phyloP scores from a whole-genome alignment of 2,329 filamentous ascomycete species.

The Sphaerulina populicola region DNA sequence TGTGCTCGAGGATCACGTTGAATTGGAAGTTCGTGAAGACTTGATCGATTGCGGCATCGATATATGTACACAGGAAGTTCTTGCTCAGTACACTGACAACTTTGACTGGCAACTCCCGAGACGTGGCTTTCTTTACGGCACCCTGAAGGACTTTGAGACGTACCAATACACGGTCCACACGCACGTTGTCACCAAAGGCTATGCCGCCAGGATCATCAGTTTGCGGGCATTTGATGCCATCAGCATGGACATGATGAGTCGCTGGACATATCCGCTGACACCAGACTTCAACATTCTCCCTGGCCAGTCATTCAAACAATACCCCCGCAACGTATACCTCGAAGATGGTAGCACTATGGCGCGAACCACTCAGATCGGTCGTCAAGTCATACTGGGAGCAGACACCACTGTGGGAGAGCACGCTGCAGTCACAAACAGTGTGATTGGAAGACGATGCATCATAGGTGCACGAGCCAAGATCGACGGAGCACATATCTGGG shows the following conservation, averaged over 20 bases:
- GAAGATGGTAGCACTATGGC: constrained; percentile 61
- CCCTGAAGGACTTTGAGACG: constrained; percentile 91
- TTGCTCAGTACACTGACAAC: constrained; percentile 92
- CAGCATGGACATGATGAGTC: constrained; percentile 72
- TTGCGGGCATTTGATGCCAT: constrained; percentile 85
- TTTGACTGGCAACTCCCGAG: constrained; percentile 92
- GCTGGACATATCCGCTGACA: constrained; percentile 82
- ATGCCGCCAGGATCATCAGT: constrained; percentile 77
- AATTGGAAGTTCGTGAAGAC: constrained; percentile 77
- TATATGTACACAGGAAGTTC: constrained; percentile 91
- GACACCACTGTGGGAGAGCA: constrained; percentile 67
- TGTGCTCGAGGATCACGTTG: constrained; percentile 62
- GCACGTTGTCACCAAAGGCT: constrained; percentile 72
- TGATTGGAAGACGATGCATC: constrained; percentile 74
- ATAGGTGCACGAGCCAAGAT: constrained; percentile 80
- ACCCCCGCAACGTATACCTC: constrained; percentile 63
- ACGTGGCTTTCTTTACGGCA: constrained; percentile 80
- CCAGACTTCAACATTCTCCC: constrained; percentile 80
- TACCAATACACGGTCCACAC: constrained; percentile 96
- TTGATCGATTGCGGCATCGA: constrained; percentile 91
- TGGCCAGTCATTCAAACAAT: constrained; percentile 65
- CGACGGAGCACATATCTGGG: constrained; percentile 78
- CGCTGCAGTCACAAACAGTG: constrained; percentile 61
- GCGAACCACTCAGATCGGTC: constrained; percentile 60
- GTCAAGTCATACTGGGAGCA: constrained; percentile 65